Percentiles rank a stretch among this genome's conserved stretches.
Conservation (phyloP, 2,329 filamentous ascomycete genomes). For the Exophiala mesophila region DNA sequence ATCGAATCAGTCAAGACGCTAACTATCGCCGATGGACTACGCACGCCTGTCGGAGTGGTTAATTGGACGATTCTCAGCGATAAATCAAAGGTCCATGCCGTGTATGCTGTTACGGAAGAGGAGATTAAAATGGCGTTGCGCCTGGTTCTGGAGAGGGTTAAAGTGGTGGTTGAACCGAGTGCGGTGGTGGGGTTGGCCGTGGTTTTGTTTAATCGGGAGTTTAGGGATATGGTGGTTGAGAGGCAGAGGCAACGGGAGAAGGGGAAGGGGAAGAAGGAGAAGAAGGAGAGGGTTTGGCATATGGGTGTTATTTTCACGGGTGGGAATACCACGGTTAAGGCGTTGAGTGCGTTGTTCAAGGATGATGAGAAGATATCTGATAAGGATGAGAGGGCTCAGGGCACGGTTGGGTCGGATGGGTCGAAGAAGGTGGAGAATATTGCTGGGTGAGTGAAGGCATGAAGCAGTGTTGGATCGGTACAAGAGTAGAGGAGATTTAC, state of each 20-base stretch:
- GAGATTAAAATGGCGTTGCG: constrained; percentile 74
- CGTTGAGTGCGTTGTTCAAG: constrained; percentile 52
- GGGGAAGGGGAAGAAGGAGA: constrained; percentile 48
- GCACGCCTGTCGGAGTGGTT: constrained; percentile 71
- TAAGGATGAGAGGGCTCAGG: constrained; percentile 15
- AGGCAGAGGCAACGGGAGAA: constrained; percentile 50
- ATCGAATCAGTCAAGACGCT: constrained; percentile 66
- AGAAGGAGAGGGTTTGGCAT: constrained; percentile 59
- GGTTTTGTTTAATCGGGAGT: constrained; percentile 79
- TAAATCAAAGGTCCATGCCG: constrained; percentile 60
- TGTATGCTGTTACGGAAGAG: constrained; percentile 72
- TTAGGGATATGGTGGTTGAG: constrained; percentile 56
- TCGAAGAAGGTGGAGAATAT: constrained; percentile 23
- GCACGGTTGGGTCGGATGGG: constrained; percentile 17
- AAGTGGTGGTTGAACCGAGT: constrained; percentile 86
- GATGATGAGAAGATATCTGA: constrained; percentile 1
- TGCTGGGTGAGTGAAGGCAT: constrained; percentile 14
- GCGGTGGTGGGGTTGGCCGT: constrained; percentile 79
- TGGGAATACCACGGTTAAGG: constrained; percentile 62
- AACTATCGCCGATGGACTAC: constrained; percentile 83
- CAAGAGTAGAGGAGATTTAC: no score
- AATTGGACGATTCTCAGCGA: constrained; percentile 77
- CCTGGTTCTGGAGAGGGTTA: constrained; percentile 79
- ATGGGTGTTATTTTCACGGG: constrained; percentile 58
- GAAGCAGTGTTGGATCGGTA: no score